phyloP scores from a whole-genome alignment of 2,329 filamentous ascomycete species.

The Onygena corvina region DNA sequence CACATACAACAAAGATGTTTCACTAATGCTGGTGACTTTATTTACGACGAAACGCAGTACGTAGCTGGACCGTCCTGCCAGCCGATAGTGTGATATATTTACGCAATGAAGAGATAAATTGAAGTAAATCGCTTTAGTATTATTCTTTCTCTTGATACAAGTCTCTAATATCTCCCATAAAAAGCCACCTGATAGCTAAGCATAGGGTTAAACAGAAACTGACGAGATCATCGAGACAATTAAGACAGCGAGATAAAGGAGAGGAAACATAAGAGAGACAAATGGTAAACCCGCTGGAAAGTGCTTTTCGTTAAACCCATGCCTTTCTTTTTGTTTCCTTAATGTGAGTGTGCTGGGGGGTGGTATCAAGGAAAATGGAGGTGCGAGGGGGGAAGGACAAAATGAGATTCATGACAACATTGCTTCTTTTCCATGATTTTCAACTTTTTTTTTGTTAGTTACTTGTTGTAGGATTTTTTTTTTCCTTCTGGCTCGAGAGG shows the following conservation, averaged over 20 bases:
- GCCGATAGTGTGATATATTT: no score
- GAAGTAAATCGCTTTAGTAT: slow-evolving; percentile 2
- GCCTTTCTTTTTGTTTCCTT: neutral
- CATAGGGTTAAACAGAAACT: neutral
- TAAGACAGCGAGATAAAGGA: neutral
- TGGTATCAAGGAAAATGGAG: neutral
- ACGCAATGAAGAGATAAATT: neutral
- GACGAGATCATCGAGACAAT: neutral
- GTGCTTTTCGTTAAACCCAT: slow-evolving; percentile 1
- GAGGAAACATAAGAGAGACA: neutral
- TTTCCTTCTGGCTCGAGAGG: neutral
- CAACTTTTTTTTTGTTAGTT: neutral
- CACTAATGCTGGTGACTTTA: no score
- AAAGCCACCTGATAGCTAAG: neutral
- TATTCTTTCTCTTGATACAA: slow-evolving; percentile 4
- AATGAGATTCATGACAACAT: slow-evolving; percentile 8
- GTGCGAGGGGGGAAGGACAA: neutral
- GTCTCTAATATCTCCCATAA: neutral
- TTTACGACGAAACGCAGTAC: no score
- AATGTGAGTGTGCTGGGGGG: neutral
- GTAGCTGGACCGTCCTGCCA: no score
- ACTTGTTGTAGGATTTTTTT: neutral
- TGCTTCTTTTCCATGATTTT: slow-evolving; percentile 2
- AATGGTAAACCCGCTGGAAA: neutral
- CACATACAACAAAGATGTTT: no score